phyloP scores from a whole-genome alignment of 192 early-diverging fungal genomes.

The Umbelopsis sp. region DNA sequence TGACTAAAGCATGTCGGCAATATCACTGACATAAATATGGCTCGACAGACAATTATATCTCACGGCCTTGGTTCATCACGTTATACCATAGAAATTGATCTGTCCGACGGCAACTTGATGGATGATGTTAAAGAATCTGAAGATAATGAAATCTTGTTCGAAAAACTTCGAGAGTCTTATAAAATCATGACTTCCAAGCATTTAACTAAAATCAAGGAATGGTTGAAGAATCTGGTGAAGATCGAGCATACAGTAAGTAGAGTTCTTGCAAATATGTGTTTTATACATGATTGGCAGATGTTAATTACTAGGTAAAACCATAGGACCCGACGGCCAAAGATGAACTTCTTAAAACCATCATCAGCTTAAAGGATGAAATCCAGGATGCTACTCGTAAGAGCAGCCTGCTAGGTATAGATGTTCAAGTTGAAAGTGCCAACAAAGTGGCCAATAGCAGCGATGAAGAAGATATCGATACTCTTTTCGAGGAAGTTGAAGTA shows the following conservation, averaged over 20 bases:
- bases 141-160: slow-evolving; percentile 58
- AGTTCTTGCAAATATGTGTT: background rate
- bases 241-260: slow-evolving; percentile 35
- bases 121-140: slow-evolving; percentile 54
- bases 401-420: slow-evolving; percentile 44
- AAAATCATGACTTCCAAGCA: slow-evolving; percentile 46
- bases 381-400: slow-evolving; percentile 38
- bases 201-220: slow-evolving; percentile 43
- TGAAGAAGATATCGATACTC: slow-evolving; percentile 43
- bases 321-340: slow-evolving; percentile 42
- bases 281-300: background rate
- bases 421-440: slow-evolving; percentile 32
- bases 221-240: slow-evolving; percentile 49
- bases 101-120: slow-evolving; percentile 50
- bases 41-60: slow-evolving; percentile 23
- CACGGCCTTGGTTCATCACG: slow-evolving; percentile 64
- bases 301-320: background rate
- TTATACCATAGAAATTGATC: slow-evolving; percentile 56
- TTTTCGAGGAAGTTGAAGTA: slow-evolving; percentile 34
- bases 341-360: slow-evolving; percentile 36
- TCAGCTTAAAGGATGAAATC: slow-evolving; percentile 42
- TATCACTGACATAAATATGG: background rate
- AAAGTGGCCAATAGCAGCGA: slow-evolving; percentile 14
- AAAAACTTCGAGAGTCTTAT: slow-evolving; percentile 53
- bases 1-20: background rate